Percentiles rank a stretch among this genome's conserved stretches.
These are phyloP conservation scores for Ambrosiella cleistominuta DNA, from an alignment of 2,329 filamentous ascomycete species.

Conservation along the genomic window DNA sequence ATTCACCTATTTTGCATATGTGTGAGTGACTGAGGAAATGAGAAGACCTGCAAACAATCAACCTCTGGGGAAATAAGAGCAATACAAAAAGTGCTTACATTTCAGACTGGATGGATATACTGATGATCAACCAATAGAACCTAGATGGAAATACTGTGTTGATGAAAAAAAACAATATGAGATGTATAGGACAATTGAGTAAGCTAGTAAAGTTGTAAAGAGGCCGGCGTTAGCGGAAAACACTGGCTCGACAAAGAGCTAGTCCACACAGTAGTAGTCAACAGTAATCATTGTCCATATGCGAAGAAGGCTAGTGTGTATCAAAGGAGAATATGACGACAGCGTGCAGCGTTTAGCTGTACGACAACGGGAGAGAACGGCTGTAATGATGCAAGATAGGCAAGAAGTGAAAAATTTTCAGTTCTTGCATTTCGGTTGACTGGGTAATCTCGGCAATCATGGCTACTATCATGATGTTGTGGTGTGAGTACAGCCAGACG, in stretches of 20 bases:
- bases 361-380: background rate
- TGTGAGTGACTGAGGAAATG: background rate
- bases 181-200: too few relatives aligned
- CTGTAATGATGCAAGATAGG: background rate
- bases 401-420: conserved; percentile 6
- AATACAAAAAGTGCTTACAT: background rate
- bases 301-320: background rate
- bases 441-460: background rate
- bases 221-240: too few relatives aligned
- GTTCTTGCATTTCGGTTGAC: background rate
- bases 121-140: background rate
- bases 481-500: background rate
- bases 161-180: too few relatives aligned
- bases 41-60: background rate
- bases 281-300: background rate
- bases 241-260: too few relatives aligned
- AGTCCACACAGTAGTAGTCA: too few relatives aligned
- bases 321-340: background rate
- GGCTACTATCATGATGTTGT: background rate
- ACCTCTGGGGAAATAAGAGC: background rate
- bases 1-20: background rate
- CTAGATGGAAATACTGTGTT: too few relatives aligned
- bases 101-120: background rate
- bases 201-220: too few relatives aligned
- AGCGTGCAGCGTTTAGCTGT: background rate